These are phyloP conservation scores for Wickerhamomyces canadensis DNA, from an alignment of 805 yeast genomes.

Conservation along the genomic window DNA sequence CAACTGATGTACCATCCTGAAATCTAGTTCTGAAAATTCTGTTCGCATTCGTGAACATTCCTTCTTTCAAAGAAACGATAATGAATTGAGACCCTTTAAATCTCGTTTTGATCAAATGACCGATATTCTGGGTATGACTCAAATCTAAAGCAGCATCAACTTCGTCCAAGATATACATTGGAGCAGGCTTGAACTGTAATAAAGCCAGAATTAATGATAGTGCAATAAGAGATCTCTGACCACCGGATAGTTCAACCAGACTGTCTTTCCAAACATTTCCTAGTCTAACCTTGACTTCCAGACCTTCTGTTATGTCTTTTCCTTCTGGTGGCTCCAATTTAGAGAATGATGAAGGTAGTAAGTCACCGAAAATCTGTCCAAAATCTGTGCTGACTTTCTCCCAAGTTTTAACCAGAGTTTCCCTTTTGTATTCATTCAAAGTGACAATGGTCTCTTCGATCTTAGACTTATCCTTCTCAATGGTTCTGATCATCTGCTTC, in stretches of 20 bases:
- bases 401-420: conserved; percentile 80
- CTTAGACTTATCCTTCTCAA: conserved; percentile 83
- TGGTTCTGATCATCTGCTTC: conserved; percentile 75
- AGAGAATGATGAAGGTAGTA: conserved; percentile 86
- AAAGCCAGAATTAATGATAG: conserved; percentile 87
- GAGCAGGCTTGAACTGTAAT: conserved; percentile 94
- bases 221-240: conserved; percentile 93
- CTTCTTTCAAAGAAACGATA: conserved; percentile 94
- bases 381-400: conserved; percentile 82
- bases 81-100: conserved; percentile 95
- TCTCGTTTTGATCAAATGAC: conserved; percentile 90
- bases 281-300: conserved; percentile 82
- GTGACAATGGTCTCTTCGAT: conserved; percentile 83
- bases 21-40: conserved; percentile 88
- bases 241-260: conserved; percentile 92
- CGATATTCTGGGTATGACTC: conserved; percentile 96
- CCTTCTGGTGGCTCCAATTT: conserved; percentile 77
- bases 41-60: conserved; percentile 97
- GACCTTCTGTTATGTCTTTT: conserved; percentile 82
- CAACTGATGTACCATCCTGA: conserved; percentile 95
- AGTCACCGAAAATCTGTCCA: conserved; percentile 83
- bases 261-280: conserved; percentile 97
- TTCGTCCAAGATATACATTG: conserved; percentile 95
- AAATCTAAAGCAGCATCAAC: conserved; percentile 98
- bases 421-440: conserved; percentile 78